These are phyloP conservation scores for Xylaria venustula DNA, from an alignment of 495 filamentous ascomycete species.

Conservation along the genomic window DNA sequence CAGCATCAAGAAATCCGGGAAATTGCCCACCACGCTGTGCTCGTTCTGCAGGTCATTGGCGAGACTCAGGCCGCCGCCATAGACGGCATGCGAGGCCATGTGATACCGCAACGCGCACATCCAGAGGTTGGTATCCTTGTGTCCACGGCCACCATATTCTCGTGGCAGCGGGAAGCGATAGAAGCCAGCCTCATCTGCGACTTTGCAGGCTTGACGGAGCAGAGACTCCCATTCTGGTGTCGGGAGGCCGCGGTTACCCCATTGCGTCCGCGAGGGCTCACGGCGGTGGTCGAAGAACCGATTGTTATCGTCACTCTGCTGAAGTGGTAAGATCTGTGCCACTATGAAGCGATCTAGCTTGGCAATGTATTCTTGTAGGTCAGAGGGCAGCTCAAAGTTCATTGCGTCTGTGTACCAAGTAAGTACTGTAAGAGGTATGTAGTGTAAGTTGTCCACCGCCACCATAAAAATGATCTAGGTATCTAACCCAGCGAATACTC, in stretches of 20 bases:
- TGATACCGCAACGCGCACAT: conserved; percentile 61
- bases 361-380: conserved; percentile 44
- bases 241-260: conserved; percentile 51
- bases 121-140: conserved; percentile 52
- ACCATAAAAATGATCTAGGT: no score
- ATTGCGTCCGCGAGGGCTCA: conserved; percentile 56
- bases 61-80: conserved; percentile 46
- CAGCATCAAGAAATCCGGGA: conserved; percentile 58
- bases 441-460: no score
- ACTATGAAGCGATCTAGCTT: conserved; percentile 55
- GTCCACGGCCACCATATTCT: conserved; percentile 51
- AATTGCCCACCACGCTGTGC: conserved; percentile 58
- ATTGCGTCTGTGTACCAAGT: conserved; percentile 36
- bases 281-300: conserved; percentile 63
- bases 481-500: no score
- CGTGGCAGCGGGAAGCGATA: conserved; percentile 55
- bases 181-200: conserved; percentile 56
- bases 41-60: conserved; percentile 64
- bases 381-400: conserved; percentile 55
- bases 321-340: conserved; percentile 50
- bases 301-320: conserved; percentile 51
- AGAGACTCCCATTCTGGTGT: conserved; percentile 55
- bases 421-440: no score
- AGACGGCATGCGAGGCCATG: conserved; percentile 45
- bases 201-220: conserved; percentile 38